phyloP scores from a whole-genome alignment of 257 asterid genomes.

The Solanum rostratum region DNA sequence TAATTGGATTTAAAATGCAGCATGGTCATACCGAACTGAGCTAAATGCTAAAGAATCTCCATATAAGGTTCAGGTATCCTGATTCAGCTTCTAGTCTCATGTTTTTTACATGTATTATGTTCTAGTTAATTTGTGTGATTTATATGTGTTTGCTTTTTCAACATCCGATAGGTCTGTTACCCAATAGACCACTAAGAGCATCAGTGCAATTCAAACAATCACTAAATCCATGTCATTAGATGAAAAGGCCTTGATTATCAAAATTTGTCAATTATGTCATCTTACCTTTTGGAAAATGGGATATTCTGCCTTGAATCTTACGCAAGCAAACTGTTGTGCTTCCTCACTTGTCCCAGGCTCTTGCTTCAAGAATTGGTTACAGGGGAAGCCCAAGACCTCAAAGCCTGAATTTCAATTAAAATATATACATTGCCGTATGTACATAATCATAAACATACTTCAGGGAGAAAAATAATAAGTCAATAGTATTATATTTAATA shows the following conservation, averaged over 20 bases:
- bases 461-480: neutral
- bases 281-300: slow-evolving; percentile 80
- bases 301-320: slow-evolving; percentile 73
- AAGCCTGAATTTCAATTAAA: slow-evolving; percentile 33
- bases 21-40: neutral
- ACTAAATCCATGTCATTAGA: neutral
- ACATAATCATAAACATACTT: neutral
- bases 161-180: neutral
- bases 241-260: neutral
- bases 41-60: neutral
- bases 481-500: neutral
- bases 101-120: neutral
- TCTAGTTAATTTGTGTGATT: neutral
- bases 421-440: neutral
- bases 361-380: slow-evolving; percentile 83
- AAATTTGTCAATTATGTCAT: neutral
- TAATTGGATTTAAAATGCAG: neutral
- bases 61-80: neutral
- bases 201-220: neutral
- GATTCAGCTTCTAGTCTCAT: neutral
- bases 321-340: slow-evolving; percentile 72
- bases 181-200: neutral
- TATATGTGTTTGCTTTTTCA: neutral
- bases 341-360: slow-evolving; percentile 82
- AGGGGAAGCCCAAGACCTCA: slow-evolving; percentile 83